Base-by-base conservation (phyloP, 2,329 filamentous ascomycete genomes). In the Aspergillus aculeatus region DNA sequence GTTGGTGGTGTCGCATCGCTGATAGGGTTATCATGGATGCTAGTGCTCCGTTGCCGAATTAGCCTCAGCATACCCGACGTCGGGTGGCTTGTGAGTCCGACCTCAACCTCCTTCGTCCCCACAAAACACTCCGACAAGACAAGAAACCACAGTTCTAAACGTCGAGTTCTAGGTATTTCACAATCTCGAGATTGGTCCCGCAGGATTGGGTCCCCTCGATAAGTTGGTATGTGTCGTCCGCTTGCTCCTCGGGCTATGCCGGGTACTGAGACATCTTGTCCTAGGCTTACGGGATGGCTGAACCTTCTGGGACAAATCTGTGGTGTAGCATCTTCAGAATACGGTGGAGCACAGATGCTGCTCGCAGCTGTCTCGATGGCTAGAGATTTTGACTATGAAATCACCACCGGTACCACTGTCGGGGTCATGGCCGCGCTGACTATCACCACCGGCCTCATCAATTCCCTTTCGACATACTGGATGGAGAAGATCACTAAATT, bases 401-500 rank as follows among this genome's bases (percentile, higher is more conserved):
- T 55, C 53, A 55, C 41, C n/a, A 55, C 53, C n/a, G 41, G 26
- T 5, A 48, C 53, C 1, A 55, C 53, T 2, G 53, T 55, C 12
- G 53, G 53, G 14, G 53, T 55, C 38, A 55, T 55, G 53, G 53
- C 53, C 14, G 53, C 19, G 4, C 41, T 55, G 53, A 55, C 53
- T 1, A 14, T 55, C 38, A n/a, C 32, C 2, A 55, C 53, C 26
- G 53, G 53, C n/a, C 41, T 55, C 19, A 47, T 48, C 9, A 55
- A 55, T 21, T 48, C 53, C 12, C 53, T 55, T n/a, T 48, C 53
- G 5, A 55, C 53, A 6, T 55, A 47, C 26, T 55, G 53, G 53
- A 55, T 55, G 41, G 53, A 55, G 19, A 55, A 55, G 44, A 55
- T 55, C 21, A 55, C 53, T 41, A 55, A 55, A 6, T 55, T 55